A percentile compares a stretch with the other conserved stretches of the same genome.
phyloP scores from a whole-genome alignment of 2,329 filamentous ascomycete species.

The Penicillium hesseltinei region DNA sequence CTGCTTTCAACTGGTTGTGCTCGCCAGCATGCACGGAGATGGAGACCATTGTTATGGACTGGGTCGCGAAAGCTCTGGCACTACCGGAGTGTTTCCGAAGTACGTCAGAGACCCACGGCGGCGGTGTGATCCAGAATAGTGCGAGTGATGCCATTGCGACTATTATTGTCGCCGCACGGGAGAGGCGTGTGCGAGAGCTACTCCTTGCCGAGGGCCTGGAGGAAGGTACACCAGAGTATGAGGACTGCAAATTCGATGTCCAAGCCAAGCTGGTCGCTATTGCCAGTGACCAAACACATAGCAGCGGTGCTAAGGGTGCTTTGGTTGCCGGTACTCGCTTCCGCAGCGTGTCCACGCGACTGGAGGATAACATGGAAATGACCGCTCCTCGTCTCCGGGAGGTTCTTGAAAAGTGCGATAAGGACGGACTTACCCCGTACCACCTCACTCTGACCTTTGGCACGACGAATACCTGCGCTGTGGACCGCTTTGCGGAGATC shows the following conservation, averaged over 20 bases:
- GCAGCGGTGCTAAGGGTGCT: slow-evolving; percentile 81
- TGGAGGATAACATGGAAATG: slow-evolving; percentile 67
- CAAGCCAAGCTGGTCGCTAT: slow-evolving; percentile 74
- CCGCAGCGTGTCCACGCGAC: slow-evolving; percentile 62
- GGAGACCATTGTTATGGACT: slow-evolving; percentile 90
- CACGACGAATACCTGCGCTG: slow-evolving; percentile 82
- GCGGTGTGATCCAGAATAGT: slow-evolving; percentile 91
- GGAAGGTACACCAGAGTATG: slow-evolving; percentile 55
- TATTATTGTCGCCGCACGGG: slow-evolving; percentile 81
- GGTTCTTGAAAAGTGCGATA: slow-evolving; percentile 64
- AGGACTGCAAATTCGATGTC: slow-evolving; percentile 67
- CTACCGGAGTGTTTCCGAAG: slow-evolving; percentile 74
- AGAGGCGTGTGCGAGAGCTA: slow-evolving; percentile 67
- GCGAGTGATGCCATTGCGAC: slow-evolving; percentile 86
- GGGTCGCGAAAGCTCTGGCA: slow-evolving; percentile 73
- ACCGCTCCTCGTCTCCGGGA: slow-evolving; percentile 61
- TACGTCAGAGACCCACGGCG: slow-evolving; percentile 63
- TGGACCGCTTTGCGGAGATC: slow-evolving; percentile 76
- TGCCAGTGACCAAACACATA: slow-evolving; percentile 76
- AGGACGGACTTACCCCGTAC: slow-evolving; percentile 75
- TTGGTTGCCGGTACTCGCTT: slow-evolving; percentile 83
- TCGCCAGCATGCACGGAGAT: slow-evolving; percentile 88
- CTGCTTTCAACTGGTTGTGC: slow-evolving; percentile 97
- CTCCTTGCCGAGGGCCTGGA: slow-evolving; percentile 51
- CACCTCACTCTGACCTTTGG: slow-evolving; percentile 82